Conservation (phyloP, 805 yeast genomes). For the Candida oleophila region DNA sequence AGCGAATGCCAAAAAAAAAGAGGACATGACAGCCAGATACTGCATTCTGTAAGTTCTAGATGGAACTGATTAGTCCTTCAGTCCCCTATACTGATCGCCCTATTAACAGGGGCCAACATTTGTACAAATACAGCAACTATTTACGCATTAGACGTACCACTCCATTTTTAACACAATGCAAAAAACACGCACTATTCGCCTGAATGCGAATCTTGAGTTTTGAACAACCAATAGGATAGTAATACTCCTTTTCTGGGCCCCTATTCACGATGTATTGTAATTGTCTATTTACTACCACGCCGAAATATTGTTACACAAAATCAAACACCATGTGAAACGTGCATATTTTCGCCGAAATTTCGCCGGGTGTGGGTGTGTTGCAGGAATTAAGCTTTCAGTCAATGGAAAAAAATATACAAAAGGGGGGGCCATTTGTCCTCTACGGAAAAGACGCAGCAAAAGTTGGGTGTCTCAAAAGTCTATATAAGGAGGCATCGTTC, state of each 20-base stretch:
- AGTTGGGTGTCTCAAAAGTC: background rate
- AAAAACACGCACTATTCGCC: too few species aligned
- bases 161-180: too few species aligned
- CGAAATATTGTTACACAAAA: background rate
- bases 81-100: too few species aligned
- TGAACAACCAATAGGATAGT: background rate
- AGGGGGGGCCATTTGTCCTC: background rate
- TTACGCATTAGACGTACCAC: too few species aligned
- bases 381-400: background rate
- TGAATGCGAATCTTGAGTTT: too few species aligned
- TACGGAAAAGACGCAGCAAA: background rate
- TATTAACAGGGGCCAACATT: too few species aligned
- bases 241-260: background rate
- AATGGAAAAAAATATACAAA: too few species aligned
- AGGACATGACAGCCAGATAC: too few species aligned
- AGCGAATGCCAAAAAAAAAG: too few species aligned
- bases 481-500: background rate
- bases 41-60: too few species aligned
- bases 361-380: slow-evolving; percentile 16
- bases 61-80: too few species aligned
- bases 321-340: background rate
- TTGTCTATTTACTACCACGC: background rate
- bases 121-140: too few species aligned
- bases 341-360: slow-evolving; percentile 24
- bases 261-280: background rate